Conservation (phyloP, 2,329 filamentous ascomycete species). For the Pochonia chlamydosporia region DNA sequence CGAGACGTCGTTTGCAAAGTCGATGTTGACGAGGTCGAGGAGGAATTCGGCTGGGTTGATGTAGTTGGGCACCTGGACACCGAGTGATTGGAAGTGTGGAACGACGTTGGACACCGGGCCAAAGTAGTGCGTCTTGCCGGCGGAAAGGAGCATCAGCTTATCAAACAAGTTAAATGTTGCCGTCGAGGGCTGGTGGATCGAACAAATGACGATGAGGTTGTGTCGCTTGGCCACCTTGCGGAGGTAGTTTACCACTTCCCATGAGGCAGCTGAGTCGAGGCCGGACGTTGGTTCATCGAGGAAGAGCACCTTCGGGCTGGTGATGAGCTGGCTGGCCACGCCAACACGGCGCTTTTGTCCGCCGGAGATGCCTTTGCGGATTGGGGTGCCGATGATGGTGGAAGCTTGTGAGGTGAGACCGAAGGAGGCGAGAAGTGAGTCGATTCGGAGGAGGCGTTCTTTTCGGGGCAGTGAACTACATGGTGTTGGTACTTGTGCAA, state of each 20-base stretch:
- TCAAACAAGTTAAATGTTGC: slow-evolving; percentile 77
- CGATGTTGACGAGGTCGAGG: slow-evolving; percentile 72
- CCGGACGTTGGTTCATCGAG: slow-evolving; percentile 82
- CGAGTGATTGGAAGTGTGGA: slow-evolving; percentile 58
- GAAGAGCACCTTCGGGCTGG: slow-evolving; percentile 73
- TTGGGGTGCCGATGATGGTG: slow-evolving; percentile 73
- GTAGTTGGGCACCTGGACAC: slow-evolving; percentile 58
- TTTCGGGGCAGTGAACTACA: slow-evolving; percentile 33
- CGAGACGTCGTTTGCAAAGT: slow-evolving; percentile 53
- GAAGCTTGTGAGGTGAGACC: slow-evolving; percentile 65
- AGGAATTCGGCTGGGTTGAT: slow-evolving; percentile 78
- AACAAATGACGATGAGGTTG: slow-evolving; percentile 71
- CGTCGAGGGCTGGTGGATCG: slow-evolving; percentile 81
- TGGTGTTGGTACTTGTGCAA: background rate
- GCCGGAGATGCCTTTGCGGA: slow-evolving; percentile 77
- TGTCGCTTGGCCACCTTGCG: slow-evolving; percentile 59
- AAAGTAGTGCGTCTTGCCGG: slow-evolving; percentile 67
- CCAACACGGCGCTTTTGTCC: slow-evolving; percentile 79
- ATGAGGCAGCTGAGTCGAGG: slow-evolving; percentile 70
- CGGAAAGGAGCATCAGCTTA: slow-evolving; percentile 67
- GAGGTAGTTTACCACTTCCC: slow-evolving; percentile 71
- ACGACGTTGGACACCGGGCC: slow-evolving; percentile 54
- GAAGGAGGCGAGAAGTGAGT: slow-evolving; percentile 63
- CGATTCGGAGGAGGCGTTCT: slow-evolving; percentile 58
- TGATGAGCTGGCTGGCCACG: slow-evolving; percentile 76